Evolutionary conservation across 345 rosid genomes (phyloP).

Genomic region (Hibiscus syriacus): DNA sequence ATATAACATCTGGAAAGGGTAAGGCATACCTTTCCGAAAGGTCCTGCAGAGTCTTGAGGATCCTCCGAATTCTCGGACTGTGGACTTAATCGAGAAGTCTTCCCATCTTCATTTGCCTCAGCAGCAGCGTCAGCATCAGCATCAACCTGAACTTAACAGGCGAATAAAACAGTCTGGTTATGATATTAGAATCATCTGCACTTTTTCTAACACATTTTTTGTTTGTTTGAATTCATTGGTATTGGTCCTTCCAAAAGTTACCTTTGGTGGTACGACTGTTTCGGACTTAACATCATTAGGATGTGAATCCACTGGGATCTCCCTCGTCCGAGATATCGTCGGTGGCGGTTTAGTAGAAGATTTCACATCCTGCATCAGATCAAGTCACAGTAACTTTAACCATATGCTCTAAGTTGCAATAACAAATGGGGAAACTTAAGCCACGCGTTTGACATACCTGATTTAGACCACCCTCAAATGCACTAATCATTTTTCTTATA

Average conservation of each 20-base stretch:
- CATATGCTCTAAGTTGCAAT: background rate
- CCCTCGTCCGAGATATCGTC: constrained; percentile 21
- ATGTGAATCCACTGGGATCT: constrained; percentile 6
- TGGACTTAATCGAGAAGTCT: constrained; percentile 6
- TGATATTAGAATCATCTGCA: background rate
- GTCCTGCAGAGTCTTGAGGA: constrained; percentile 21
- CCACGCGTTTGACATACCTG: constrained; percentile 39
- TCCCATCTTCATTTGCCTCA: constrained; percentile 12
- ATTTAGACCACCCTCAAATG: constrained; percentile 54
- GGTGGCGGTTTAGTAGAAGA: constrained; percentile 29
- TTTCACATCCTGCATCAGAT: constrained; percentile 38
- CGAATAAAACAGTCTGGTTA: background rate
- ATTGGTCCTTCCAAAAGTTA: constrained; percentile 6
- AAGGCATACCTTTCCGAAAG: constrained; percentile 27
- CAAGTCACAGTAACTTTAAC: constrained; percentile 10
- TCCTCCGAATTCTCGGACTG: constrained; percentile 18
- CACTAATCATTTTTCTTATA: constrained; percentile 70
- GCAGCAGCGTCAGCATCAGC: background rate
- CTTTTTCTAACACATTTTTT: background rate
- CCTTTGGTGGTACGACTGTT: constrained; percentile 6
- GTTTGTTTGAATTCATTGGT: constrained; percentile 9
- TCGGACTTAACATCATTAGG: constrained; percentile 11
- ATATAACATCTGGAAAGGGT: background rate
- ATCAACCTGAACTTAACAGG: constrained; percentile 13
- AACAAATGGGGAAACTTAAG: background rate